Base-by-base conservation (phyloP, 192 early-diverging fungal genomes). In the Umbelopsis ramanniana region DNA sequence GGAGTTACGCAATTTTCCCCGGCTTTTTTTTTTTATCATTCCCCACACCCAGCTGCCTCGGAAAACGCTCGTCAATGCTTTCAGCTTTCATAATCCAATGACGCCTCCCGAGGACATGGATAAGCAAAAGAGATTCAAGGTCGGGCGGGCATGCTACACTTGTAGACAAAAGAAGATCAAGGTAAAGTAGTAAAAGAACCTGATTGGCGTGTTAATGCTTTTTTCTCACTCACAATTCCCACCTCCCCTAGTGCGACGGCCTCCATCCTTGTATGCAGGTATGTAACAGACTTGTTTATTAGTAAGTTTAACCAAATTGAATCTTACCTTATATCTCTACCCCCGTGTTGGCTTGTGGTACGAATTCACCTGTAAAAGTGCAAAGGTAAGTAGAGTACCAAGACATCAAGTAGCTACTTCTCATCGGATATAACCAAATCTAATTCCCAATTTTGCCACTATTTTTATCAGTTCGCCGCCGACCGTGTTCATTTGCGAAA, bases 191-290 rank as follows among this genome's bases (percentile, higher is more conserved):
- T 19, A 5, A 15, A 50, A 19, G 19, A 19, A 11, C 33, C 17
- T 14, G 7, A 6, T 6, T 45, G 21, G 57, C 7, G 14, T 50
- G 67, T 43, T 3, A 63, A 63, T 63, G 0, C 3, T 33, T n/a
- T 0, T 35, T 7, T 19, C 26, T 8, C 2, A 17, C 33, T 68
- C 38, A 68, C 7, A 22, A 12, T 57, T 70, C 47, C 19, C 22
- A 33, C 9, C 47, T 54, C 23, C 46, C 52, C 21, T 63, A 63
- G 67, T 68, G 67, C 67, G 67, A 68, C 26, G 67, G 67, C 21
- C 67, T 68, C 1, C 67, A 68, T 14, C 67, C 67, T 15, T 68
- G 67, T 46, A 68, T 68, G 67, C 67, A 68, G 67, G 67, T 68
- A 68, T 26, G 40, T 46, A 22, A 54, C 23, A 4, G 33, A 12